phyloP scores from a whole-genome alignment of 768 basidiomycete genomes.

The Podaxis sp. region DNA sequence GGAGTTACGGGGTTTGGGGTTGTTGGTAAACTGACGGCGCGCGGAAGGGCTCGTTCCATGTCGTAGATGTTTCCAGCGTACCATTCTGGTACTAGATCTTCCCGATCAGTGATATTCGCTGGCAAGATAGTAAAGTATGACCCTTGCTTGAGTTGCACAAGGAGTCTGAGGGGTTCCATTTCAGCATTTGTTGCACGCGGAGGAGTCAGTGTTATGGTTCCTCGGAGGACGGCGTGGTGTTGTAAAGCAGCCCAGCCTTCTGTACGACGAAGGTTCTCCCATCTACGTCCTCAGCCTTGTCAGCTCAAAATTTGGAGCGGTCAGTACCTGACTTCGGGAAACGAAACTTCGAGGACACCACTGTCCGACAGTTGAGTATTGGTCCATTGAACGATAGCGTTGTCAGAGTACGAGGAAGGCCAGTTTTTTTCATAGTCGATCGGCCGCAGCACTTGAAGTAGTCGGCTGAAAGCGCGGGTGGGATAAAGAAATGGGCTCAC shows the following conservation, averaged over 20 bases:
- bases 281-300: slow-evolving; percentile 40
- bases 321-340: slow-evolving; percentile 57
- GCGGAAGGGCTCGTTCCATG: slow-evolving; percentile 52
- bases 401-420: slow-evolving; percentile 70
- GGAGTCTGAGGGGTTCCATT: slow-evolving; percentile 33
- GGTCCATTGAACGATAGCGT: slow-evolving; percentile 61
- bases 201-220: slow-evolving; percentile 59
- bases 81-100: slow-evolving; percentile 51
- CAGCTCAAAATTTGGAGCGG: background rate
- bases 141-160: slow-evolving; percentile 64
- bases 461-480: slow-evolving; percentile 7
- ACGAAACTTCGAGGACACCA: slow-evolving; percentile 59
- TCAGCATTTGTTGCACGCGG: slow-evolving; percentile 24
- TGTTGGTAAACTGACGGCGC: slow-evolving; percentile 48
- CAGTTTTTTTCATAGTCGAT: slow-evolving; percentile 51
- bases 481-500: slow-evolving; percentile 35
- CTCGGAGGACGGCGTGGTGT: slow-evolving; percentile 70
- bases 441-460: slow-evolving; percentile 44
- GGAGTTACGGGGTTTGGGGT: slow-evolving; percentile 39
- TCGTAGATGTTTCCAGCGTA: slow-evolving; percentile 86
- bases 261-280: slow-evolving; percentile 68
- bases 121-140: slow-evolving; percentile 77
- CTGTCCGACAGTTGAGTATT: slow-evolving; percentile 37
- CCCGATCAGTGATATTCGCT: slow-evolving; percentile 20
- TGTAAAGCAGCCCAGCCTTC: slow-evolving; percentile 90